Conservation (phyloP, 176 grass and related monocot genomes). For the Avena eriantha region DNA sequence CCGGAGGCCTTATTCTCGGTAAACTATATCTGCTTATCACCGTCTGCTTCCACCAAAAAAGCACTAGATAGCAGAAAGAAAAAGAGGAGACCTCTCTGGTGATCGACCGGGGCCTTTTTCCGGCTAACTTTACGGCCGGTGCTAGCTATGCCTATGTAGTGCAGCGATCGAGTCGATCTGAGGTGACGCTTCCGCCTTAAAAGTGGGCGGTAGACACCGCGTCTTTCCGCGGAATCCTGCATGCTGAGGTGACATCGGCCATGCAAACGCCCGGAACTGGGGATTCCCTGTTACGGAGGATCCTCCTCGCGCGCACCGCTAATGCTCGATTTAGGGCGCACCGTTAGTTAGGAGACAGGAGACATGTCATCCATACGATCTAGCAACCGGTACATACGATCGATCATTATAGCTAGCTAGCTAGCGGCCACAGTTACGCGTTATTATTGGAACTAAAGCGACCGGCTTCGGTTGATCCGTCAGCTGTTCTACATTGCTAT, state of each 20-base stretch:
- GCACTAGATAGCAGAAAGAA: neutral
- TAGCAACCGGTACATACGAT: neutral
- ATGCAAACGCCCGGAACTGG: slow-evolving; percentile 48
- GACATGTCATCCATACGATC: slow-evolving; percentile 34
- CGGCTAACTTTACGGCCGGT: neutral
- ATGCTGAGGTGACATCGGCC: slow-evolving; percentile 50
- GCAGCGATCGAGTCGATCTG: neutral
- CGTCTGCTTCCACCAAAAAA: neutral
- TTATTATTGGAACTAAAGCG: slow-evolving; percentile 33
- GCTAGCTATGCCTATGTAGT: neutral
- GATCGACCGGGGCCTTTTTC: neutral
- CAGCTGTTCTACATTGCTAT: slow-evolving; percentile 35
- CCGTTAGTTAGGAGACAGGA: neutral
- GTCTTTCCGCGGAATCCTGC: slow-evolving; percentile 36
- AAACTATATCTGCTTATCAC: slow-evolving; percentile 41
- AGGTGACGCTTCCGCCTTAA: neutral
- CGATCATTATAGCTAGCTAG: neutral
- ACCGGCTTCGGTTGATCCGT: slow-evolving; percentile 19
- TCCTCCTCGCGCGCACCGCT: neutral
- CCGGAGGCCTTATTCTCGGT: slow-evolving; percentile 79
- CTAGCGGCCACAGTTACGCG: neutral
- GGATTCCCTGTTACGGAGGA: slow-evolving; percentile 26
- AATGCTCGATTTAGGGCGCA: neutral
- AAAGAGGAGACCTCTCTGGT: neutral
- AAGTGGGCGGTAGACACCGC: slow-evolving; percentile 36